phyloP scores from a whole-genome alignment of 2,329 filamentous ascomycete genomes.

The Aspergillus quadricinctus region DNA sequence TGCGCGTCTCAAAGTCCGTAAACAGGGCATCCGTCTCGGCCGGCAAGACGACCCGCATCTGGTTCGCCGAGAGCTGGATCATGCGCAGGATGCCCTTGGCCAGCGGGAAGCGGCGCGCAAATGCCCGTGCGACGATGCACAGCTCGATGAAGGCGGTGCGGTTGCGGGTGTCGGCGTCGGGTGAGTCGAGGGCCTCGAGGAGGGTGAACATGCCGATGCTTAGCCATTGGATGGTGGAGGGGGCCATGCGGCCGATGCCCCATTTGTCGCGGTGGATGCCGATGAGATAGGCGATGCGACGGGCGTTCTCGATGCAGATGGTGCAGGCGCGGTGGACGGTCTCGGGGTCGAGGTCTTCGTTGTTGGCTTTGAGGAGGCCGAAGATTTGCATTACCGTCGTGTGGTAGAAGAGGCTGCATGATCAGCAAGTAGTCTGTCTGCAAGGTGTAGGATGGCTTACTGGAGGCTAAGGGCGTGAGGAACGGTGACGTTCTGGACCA shows the following conservation, averaged over 20 bases:
- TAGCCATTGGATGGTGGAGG: constrained; percentile 23
- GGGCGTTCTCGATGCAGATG: constrained; percentile 15
- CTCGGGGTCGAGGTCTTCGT: constrained; percentile 3
- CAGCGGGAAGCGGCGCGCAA: constrained; percentile 22
- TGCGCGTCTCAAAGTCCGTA: constrained; percentile 16
- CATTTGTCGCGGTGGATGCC: constrained; percentile 24
- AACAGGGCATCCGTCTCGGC: constrained; percentile 21
- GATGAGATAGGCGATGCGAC: constrained; percentile 19
- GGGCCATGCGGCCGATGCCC: constrained; percentile 26
- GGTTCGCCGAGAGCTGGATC: constrained; percentile 23
- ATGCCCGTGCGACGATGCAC: constrained; percentile 20
- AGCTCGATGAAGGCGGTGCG: constrained; percentile 24
- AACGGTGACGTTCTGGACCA: constrained; percentile 13
- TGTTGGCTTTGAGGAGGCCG: constrained; percentile 19
- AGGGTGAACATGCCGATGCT: constrained; percentile 23
- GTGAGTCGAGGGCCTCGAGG: constrained; percentile 21
- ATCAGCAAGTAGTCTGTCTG: no score
- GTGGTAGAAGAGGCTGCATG: constrained; percentile 22
- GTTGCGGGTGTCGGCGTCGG: constrained; percentile 19
- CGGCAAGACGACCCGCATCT: constrained; percentile 20
- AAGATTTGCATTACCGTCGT: constrained; percentile 25
- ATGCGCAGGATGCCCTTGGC: constrained; percentile 25
- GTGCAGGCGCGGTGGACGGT: constrained; percentile 9
- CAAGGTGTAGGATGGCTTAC: no score
- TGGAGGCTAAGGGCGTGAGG: constrained; percentile 25